phyloP scores from a whole-genome alignment of 768 basidiomycete genomes.

The Exidia glandulosa region DNA sequence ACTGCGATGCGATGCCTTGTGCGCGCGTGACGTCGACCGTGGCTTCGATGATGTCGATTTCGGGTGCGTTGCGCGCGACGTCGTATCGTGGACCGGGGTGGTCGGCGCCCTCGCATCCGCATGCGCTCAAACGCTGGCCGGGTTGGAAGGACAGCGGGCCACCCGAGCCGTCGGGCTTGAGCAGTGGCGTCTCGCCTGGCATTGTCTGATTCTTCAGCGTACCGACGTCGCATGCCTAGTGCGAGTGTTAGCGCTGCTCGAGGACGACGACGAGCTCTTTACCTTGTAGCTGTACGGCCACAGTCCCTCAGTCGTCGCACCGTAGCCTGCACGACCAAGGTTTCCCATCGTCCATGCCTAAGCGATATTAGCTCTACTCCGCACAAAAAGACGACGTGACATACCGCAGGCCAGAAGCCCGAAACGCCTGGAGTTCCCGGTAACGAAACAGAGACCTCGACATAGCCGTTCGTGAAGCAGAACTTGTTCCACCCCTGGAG shows the following conservation, averaged over 20 bases:
- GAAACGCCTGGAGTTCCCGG: slow-evolving; percentile 50
- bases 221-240: slow-evolving; percentile 87
- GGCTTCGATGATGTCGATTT: slow-evolving; percentile 88
- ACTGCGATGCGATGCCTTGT: slow-evolving; percentile 66
- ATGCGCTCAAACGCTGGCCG: slow-evolving; percentile 78
- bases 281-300: too few relatives aligned
- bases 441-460: slow-evolving; percentile 72
- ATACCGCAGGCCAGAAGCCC: slow-evolving; percentile 78
- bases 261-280: too few relatives aligned
- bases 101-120: slow-evolving; percentile 75
- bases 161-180: slow-evolving; percentile 31
- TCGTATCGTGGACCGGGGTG: slow-evolving; percentile 75
- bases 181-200: slow-evolving; percentile 37
- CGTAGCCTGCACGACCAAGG: slow-evolving; percentile 79
- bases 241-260: too few relatives aligned
- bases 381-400: slow-evolving; percentile 6
- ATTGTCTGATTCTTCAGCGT: slow-evolving; percentile 64
- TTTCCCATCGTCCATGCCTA: slow-evolving; percentile 68
- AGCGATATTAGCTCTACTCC: slow-evolving; percentile 1
- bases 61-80: slow-evolving; percentile 68
- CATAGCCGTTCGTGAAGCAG: slow-evolving; percentile 87
- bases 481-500: slow-evolving; percentile 80
- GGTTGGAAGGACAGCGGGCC: slow-evolving; percentile 62
- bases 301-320: slow-evolving; percentile 76
- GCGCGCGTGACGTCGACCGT: slow-evolving; percentile 45